Evolutionary conservation across 441 rosid genomes (phyloP), one percentile per base, ranked within the genome.

Genomic region (Syzygium syzygioides): DNA sequence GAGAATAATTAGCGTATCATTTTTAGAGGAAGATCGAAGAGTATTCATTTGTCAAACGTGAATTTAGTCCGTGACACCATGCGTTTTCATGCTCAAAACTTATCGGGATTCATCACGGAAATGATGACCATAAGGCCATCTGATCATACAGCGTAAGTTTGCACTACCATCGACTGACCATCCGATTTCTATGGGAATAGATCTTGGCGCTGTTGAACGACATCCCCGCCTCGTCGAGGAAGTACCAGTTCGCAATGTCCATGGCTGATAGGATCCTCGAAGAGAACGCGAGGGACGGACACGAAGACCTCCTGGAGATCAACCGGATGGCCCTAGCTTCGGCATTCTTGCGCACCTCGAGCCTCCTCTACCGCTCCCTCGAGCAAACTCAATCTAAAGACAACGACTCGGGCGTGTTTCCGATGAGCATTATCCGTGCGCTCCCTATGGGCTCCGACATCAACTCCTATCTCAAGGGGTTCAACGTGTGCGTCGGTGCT

Each of bases 221-320:
- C 89, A 93, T 95, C 48, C 99, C 96, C 23, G 94, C 95, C 34
- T 92, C 92, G 12, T 95, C 98, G 88, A 90, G 94, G 84, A 97
- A 96, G 89, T 97, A 95, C 93, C 98, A 94, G 60, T 95, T 94
- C 85, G 91, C 95, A 64, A 91, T 95, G 95, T 91, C 94, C 85
- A 93, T 96, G 99, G 98, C 96, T 1, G 98, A 95, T 89, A 94
- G 94, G 89, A 94, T 95, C 87, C 93, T 97, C 95, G 96, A 95
- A 79, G 99, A 93, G 9, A 95, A 97, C 83, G 93, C 93, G 59
- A 86, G 90, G 26, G 90, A 93, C 54, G 90, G 93, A 60, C 91
- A 93, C 76, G 32, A 34, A 45, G 95, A 94, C 26, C 94, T 97
- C 37, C 87, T 93, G n/a, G 89, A 94, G n/a, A 95, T 97, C 62